Evolutionary conservation across 2,329 filamentous ascomycete genomes (phyloP).

Genomic region (Cephalotrichum gorgonifer): DNA sequence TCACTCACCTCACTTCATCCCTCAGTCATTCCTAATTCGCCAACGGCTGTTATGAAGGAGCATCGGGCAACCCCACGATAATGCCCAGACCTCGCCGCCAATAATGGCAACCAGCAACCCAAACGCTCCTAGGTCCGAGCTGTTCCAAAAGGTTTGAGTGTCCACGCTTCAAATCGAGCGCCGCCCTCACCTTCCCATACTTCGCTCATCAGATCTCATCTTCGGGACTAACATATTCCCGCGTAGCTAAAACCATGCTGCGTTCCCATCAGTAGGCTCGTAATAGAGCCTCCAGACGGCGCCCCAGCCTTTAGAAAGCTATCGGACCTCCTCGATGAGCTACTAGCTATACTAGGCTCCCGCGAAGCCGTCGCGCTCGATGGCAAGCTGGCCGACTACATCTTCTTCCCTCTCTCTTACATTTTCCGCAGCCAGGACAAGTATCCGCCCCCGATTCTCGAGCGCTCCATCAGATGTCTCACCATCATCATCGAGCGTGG

Average conservation of each 20-base stretch:
- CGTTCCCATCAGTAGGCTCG: slow-evolving; percentile 47
- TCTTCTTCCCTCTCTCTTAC: slow-evolving; percentile 86
- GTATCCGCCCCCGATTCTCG: slow-evolving; percentile 61
- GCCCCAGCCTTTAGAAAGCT: slow-evolving; percentile 31
- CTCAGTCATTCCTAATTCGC: background rate
- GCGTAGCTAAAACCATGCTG: slow-evolving; percentile 58
- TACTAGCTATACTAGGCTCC: slow-evolving; percentile 34
- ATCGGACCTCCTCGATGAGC: slow-evolving; percentile 29
- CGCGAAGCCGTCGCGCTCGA: slow-evolving; percentile 49
- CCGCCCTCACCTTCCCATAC: slow-evolving; percentile 3
- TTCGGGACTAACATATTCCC: background rate
- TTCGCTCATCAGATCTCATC: background rate
- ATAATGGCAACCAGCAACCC: slow-evolving; percentile 2
- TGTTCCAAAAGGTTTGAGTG: slow-evolving; percentile 24
- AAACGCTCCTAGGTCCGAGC: slow-evolving; percentile 17
- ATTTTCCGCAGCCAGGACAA: slow-evolving; percentile 68
- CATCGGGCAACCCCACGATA: background rate
- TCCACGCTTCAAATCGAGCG: no score
- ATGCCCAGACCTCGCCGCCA: background rate
- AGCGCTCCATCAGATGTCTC: slow-evolving; percentile 67
- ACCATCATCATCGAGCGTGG: slow-evolving; percentile 63
- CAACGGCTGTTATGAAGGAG: background rate
- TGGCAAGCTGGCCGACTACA: slow-evolving; percentile 80
- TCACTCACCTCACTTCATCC: background rate
- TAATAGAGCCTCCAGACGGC: slow-evolving; percentile 35